Base-by-base conservation (phyloP, 768 basidiomycete species). In the Boletus pseudopeckii region DNA sequence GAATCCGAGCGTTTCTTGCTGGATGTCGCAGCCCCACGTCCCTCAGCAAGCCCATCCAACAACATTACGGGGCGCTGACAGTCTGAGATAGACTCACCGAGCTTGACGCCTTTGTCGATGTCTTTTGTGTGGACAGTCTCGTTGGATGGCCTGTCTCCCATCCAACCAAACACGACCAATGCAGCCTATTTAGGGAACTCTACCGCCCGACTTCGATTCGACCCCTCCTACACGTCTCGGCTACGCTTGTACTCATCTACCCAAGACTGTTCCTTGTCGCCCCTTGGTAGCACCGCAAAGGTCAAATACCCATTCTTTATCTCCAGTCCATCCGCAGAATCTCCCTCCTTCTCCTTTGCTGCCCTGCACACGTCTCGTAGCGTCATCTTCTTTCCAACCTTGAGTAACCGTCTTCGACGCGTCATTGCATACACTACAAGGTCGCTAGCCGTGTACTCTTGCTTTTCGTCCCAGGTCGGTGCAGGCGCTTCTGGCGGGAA, bases 361-460 rank as follows among this genome's bases (percentile, higher is more conserved):
- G 80, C 83, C 10, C 71, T 72, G 60, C 85, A 86, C 4, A 96
- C 86, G 62, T 94, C 90, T 43, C 78, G 72, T 54, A 98, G 73
- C 11, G 87, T 88, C 83, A 96, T 86, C 68, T 89, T 92, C 73
- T 86, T 90, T 14, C 95, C 96, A 5, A 96, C 83, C 72, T 95
- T 99, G 54, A 99, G 74, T 43, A 98, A 70, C 37, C 92, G 80
- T 64, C 81, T 87, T 53, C 80, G 71, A 55, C 75, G 74, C 11
- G 95, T 98, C 64, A 86, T 85, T 33, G 90, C 90, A 71, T 97
- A 98, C 6, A 97, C 77, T 2, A 85, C 82, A 15, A 98, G 74
- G 48, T 82, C 79, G 1, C 74, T 79, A 18, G 76, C 74, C 2
- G 72, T 66, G 61, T 95, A 98, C 69, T 92, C 82, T 5, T 77